Base-by-base conservation (phyloP, 1,284 basidiomycete species). In the Malassezia psittaci region DNA sequence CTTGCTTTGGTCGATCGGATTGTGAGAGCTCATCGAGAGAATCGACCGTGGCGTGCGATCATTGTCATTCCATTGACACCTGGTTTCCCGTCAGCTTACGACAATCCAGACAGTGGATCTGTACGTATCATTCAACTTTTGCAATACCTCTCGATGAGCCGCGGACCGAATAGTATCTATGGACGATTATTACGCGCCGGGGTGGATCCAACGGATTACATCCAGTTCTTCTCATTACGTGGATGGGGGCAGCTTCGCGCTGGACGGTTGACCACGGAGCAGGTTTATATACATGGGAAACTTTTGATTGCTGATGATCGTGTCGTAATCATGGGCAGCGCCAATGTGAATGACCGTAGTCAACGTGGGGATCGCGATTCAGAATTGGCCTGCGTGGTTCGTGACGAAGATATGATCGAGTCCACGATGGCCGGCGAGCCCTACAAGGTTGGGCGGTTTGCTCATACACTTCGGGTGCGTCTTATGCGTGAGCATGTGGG, bases 341-440 rank as follows among this genome's bases (percentile, higher is more conserved):
- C 93, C 16, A 98, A 98, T 75, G 93, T 98, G 79, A 98, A 99
- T 73, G 93, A 99, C 76, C 83, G 93, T 34, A 93, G 88, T 33
- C 88, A 90, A 75, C 81, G 89, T 19, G 93, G 93, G 37, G 93
- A 98, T 75, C 85, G 94, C 41, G 93, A 99, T 76, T 96, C 91
- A 5, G 93, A 99, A 74, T 77, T 98, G 18, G 88, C 90, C 5
- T 85, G 87, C 39, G 83, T 98, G 44, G 86, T 98, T 51, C 81
- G 90, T 55, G 93, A 99, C 72, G 96, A 91, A 5, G 94, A 98
- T 72, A 86, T 96, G 87, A 86, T 98, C 54, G 69, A 66, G 58
- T 88, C 88, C 51, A 86, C 80, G 0, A 98, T 99, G 94, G 93
- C 83, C 6, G 93, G 94, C 32, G 83, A 84, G 67, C 88, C 90